These are phyloP conservation scores for Rostrohypoxylon terebratum DNA, from an alignment of 495 filamentous ascomycete species.

Conservation along the genomic window DNA sequence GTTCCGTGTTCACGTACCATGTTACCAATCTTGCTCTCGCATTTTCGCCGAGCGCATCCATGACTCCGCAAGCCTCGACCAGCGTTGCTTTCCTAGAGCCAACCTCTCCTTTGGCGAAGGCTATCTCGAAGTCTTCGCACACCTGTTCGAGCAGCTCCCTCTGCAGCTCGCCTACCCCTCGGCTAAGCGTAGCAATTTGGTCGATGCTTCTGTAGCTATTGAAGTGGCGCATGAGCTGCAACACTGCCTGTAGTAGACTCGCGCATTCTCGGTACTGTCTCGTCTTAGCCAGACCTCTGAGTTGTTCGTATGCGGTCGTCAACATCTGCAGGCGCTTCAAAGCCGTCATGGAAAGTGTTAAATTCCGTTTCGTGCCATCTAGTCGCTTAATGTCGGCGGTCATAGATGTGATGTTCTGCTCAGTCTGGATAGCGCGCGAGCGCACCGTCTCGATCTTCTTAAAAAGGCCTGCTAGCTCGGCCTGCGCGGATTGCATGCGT, in stretches of 20 bases:
- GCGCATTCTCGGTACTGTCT: slow-evolving; percentile 97
- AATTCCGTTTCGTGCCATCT: slow-evolving; percentile 94
- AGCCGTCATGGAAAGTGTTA: slow-evolving; percentile 97
- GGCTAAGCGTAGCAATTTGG: slow-evolving; percentile 93
- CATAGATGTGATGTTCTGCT: slow-evolving; percentile 97
- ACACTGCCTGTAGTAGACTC: slow-evolving; percentile 91
- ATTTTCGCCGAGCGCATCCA: slow-evolving; percentile 94
- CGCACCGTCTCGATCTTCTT: slow-evolving; percentile 96
- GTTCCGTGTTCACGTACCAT: slow-evolving; percentile 98
- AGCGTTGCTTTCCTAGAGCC: slow-evolving; percentile 74
- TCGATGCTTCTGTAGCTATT: slow-evolving; percentile 97
- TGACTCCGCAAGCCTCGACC: slow-evolving; percentile 88
- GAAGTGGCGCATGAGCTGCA: slow-evolving; percentile 99
- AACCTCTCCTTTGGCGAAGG: slow-evolving; percentile 91
- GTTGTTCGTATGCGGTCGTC: slow-evolving; percentile 97
- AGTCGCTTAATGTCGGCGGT: slow-evolving; percentile 98
- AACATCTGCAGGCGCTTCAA: slow-evolving; percentile 98
- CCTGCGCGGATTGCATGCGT: slow-evolving; percentile 89
- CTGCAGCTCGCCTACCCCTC: slow-evolving; percentile 94
- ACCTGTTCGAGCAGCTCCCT: slow-evolving; percentile 94
- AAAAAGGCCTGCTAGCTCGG: slow-evolving; percentile 89
- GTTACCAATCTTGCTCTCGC: slow-evolving; percentile 84
- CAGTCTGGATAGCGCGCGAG: slow-evolving; percentile 87
- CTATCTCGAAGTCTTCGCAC: slow-evolving; percentile 97
- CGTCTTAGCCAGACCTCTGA: slow-evolving; percentile 82